Base-by-base conservation (phyloP, 2,329 filamentous ascomycete species). In the Paracoccidioides brasiliensis region DNA sequence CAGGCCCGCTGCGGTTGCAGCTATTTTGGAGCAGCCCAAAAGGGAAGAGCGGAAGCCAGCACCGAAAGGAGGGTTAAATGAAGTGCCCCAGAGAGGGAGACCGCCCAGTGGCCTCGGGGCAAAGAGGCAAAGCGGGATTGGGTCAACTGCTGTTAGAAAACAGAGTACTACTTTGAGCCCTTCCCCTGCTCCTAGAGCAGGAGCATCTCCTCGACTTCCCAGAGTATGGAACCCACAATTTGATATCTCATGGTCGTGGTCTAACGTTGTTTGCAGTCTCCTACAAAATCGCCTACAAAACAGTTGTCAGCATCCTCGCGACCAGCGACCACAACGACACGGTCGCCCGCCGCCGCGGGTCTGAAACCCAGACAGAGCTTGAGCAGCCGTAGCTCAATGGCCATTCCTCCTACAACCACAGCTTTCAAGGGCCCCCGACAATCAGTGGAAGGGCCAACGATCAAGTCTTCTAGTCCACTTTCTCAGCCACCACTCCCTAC, bases 221-320 rank as follows among this genome's bases (percentile, higher is more conserved):
- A 69, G 70, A 63, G 71, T 74, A 70, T 43, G 58, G 53, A 70
- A 60, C 53, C 43, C 55, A 8, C 30, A 35, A 46, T 59, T 35
- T 30, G 8, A 33, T 32, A 6, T 30, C 10, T 50, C 30, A n/a
- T 28, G 15, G 50, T 38, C 53, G 15, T 30, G 4, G 12, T 46
- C 40, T 30, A 48, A 45, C 35, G n/a, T 32, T 10, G 43, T 43
- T 52, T 62, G 42, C 65, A 90, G 83, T 89, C 85, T 57, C 86
- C 88, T 2, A 84, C 81, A 0, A 90, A 88, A 64, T 90, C 86
- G 1, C 88, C 88, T 1, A 88, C 85, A 3, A 93, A 93, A 66
- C 85, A 87, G 63, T 69, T 86, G n/a, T 61, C 64, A 8, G 74
- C 71, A 10, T 72, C 72, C 9, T 82, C 79, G 62, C 70, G 37